These are phyloP conservation scores for Halteria grandinella DNA, from an alignment of 73 alveolate genomes.

Conservation along the genomic window DNA sequence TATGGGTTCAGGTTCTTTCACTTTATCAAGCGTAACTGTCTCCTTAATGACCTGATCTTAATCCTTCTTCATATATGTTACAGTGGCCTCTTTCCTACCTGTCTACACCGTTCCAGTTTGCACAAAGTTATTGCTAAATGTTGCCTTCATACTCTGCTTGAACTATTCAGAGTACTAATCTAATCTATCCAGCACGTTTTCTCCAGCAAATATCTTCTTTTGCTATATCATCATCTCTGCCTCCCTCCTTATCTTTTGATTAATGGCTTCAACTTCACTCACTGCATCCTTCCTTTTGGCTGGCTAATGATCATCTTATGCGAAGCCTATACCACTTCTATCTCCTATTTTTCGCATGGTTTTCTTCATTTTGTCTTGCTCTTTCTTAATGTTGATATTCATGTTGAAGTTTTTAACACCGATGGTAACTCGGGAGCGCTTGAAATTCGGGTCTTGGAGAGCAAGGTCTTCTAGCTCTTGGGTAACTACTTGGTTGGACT, in stretches of 20 bases:
- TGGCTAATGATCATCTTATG: background rate
- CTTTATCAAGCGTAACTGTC: background rate
- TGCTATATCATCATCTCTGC: background rate
- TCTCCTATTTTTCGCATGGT: conserved; percentile 50
- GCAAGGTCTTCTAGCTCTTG: conserved; percentile 76
- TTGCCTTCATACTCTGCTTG: conserved; percentile 10
- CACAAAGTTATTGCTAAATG: background rate
- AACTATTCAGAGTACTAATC: conserved; percentile 23
- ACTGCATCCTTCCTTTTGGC: background rate
- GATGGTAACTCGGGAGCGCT: conserved; percentile 46
- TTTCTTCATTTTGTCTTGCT: conserved; percentile 35
- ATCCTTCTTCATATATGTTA: conserved; percentile 13
- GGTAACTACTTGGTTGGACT: conserved; percentile 65
- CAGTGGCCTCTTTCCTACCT: conserved; percentile 32
- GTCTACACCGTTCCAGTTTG: conserved; percentile 37
- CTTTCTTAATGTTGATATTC: conserved; percentile 49
- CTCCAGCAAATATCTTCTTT: conserved; percentile 1
- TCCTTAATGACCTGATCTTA: background rate
- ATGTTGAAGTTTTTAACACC: conserved; percentile 48
- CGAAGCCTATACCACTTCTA: conserved; percentile 41
- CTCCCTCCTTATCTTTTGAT: conserved; percentile 30
- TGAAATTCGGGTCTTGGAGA: conserved; percentile 64
- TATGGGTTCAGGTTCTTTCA: background rate
- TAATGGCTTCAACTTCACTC: conserved; percentile 6
- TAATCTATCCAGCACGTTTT: background rate